Evolutionary conservation across 192 early-diverging fungal genomes (phyloP).

Genomic region (Linnemannia hyalina): DNA sequence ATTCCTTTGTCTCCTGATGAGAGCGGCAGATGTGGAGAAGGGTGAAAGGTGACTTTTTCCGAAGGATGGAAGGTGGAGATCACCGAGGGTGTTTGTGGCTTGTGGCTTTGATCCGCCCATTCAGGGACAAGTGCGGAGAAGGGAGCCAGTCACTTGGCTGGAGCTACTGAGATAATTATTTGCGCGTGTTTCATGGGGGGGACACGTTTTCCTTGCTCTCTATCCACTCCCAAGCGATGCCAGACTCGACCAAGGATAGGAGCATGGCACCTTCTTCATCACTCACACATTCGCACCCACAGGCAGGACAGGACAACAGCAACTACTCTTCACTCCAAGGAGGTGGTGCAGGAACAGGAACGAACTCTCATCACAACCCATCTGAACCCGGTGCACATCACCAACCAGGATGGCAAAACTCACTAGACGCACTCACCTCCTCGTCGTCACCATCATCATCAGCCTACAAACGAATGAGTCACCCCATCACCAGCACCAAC

Average conservation of each 20-base stretch:
- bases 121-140: neutral
- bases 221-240: slow-evolving; percentile 8
- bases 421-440: neutral
- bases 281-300: neutral
- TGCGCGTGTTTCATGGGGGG: neutral
- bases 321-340: neutral
- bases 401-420: slow-evolving; percentile 5
- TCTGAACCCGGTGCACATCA: neutral
- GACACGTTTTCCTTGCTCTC: too few relatives aligned
- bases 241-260: slow-evolving; percentile 30
- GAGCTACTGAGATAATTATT: neutral
- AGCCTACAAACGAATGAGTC: slow-evolving; percentile 9
- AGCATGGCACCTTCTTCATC: slow-evolving; percentile 11
- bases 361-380: slow-evolving; percentile 8
- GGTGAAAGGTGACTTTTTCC: neutral
- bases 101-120: neutral
- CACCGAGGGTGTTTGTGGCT: neutral
- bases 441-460: slow-evolving; percentile 6
- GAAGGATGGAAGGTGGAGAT: neutral
- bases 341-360: neutral
- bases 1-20: neutral
- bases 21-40: neutral
- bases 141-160: neutral
- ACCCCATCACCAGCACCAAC: neutral
- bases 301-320: neutral